Conservation (phyloP, 1,139 yeast genomes). For the Protomyces gravidus region DNA sequence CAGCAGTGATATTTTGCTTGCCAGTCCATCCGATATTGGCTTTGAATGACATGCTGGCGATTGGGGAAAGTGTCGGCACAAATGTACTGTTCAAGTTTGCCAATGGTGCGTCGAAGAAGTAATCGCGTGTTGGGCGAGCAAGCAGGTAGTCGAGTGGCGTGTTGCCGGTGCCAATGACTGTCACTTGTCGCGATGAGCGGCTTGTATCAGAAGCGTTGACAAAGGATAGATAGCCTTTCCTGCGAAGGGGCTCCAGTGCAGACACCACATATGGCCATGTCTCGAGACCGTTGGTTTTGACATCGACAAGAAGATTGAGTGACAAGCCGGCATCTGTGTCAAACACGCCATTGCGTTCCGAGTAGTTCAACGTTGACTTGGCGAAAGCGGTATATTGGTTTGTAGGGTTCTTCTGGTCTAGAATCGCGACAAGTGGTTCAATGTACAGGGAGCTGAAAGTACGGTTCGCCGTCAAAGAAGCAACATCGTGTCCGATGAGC, state of each 20-base stretch:
- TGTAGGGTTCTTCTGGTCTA: conserved; percentile 47
- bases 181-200: conserved; percentile 43
- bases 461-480: conserved; percentile 46
- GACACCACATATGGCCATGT: conserved; percentile 42
- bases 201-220: conserved; percentile 38
- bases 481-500: conserved; percentile 60
- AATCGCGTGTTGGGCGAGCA: conserved; percentile 33
- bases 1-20: conserved; percentile 34
- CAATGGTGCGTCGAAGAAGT: conserved; percentile 37
- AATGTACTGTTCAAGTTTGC: conserved; percentile 29
- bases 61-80: conserved; percentile 33
- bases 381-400: conserved; percentile 20
- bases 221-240: conserved; percentile 43
- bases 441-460: conserved; percentile 55
- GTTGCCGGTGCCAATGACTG: conserved; percentile 41
- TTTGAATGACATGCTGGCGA: conserved; percentile 34
- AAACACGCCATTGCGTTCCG: conserved; percentile 44
- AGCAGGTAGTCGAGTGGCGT: conserved; percentile 33
- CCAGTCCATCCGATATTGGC: conserved; percentile 31
- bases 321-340: conserved; percentile 46
- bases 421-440: conserved; percentile 49
- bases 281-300: conserved; percentile 46
- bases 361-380: neutral
- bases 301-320: conserved; percentile 48
- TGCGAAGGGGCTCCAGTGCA: conserved; percentile 42